Evolutionary conservation across 371 early-diverging fungal species (phyloP).

Genomic region (Umbelopsis sp.): DNA sequence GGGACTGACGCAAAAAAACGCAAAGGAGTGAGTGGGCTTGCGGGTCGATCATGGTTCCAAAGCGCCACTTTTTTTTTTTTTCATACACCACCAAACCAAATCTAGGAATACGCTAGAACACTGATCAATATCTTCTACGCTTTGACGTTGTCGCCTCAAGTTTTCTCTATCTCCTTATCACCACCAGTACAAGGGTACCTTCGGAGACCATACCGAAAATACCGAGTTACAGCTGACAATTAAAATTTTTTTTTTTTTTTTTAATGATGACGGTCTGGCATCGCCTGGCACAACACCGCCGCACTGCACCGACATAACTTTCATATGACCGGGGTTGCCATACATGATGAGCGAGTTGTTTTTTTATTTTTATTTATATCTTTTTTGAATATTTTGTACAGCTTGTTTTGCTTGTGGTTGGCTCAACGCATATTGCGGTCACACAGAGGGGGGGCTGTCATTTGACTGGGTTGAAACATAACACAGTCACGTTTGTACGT

Average conservation of each 20-base stretch:
- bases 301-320: too few relatives aligned
- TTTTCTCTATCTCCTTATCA: not conserved
- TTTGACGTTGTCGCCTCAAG: not conserved
- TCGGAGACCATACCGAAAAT: too few relatives aligned
- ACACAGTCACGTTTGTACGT: constrained; percentile 10
- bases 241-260: too few relatives aligned
- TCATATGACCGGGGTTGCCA: too few relatives aligned
- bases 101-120: constrained; percentile 14
- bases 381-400: not conserved
- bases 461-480: not conserved
- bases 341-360: too few relatives aligned
- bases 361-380: not conserved
- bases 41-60: not conserved
- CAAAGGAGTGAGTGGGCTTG: not conserved
- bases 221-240: too few relatives aligned
- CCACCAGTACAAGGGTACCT: not conserved
- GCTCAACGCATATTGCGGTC: not conserved
- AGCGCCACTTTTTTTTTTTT: constrained; percentile 6
- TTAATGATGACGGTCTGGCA: too few relatives aligned
- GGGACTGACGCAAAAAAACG: too few relatives aligned
- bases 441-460: constrained; percentile 11
- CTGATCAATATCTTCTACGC: not conserved
- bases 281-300: too few relatives aligned
- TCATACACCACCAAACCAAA: constrained; percentile 13
- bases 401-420: not conserved